Conservation (phyloP, 768 basidiomycete species). For the Tylopilus felleus region DNA sequence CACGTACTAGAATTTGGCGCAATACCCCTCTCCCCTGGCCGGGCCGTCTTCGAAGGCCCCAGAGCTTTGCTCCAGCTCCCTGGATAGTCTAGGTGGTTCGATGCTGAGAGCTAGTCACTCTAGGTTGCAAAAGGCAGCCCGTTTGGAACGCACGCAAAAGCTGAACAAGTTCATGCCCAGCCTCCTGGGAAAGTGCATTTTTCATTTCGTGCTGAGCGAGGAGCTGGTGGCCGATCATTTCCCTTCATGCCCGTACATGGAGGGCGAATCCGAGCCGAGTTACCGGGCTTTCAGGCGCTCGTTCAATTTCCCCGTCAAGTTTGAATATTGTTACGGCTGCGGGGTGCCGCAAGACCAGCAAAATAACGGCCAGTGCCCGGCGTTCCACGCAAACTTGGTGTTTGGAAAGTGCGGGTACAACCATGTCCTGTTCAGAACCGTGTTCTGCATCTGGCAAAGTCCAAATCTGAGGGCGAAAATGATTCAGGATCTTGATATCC, state of each 20-base stretch:
- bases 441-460: conserved; percentile 1
- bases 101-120: too few species aligned
- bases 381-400: neutral
- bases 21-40: too few species aligned
- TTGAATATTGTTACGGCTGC: neutral
- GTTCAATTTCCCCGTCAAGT: neutral
- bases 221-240: neutral
- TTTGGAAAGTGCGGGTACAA: conserved; percentile 1
- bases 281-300: neutral
- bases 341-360: neutral
- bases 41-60: too few species aligned
- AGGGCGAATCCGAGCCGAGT: neutral
- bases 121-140: too few species aligned
- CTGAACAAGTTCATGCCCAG: too few species aligned
- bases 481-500: neutral
- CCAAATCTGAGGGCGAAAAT: neutral
- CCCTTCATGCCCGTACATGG: neutral
- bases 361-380: too few species aligned
- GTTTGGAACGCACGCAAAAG: too few species aligned
- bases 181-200: neutral
- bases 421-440: neutral
- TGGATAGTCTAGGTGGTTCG: too few species aligned
- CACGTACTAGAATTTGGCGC: too few species aligned
- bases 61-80: too few species aligned
- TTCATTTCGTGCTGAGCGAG: neutral